Percentiles rank a stretch among this genome's conserved stretches.
Evolutionary conservation across 176 grass and related monocot genomes (phyloP).

Genomic region (Oryza coarctata): DNA sequence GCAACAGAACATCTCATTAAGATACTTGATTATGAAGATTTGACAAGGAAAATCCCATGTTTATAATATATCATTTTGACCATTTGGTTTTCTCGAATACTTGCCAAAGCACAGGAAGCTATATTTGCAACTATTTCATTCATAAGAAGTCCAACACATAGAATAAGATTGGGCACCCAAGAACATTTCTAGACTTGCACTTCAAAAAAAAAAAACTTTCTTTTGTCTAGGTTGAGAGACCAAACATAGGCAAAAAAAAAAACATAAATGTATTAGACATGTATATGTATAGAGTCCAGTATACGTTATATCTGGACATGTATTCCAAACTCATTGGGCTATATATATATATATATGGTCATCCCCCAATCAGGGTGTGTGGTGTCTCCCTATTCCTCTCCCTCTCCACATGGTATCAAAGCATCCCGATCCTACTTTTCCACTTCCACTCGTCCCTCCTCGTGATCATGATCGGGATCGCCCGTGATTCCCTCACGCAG

Average conservation of each 20-base stretch:
- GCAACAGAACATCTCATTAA: conserved; percentile 26
- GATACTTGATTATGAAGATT: not conserved
- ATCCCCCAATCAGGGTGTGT: too few relatives aligned
- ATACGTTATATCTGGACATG: too few relatives aligned
- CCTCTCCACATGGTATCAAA: too few relatives aligned
- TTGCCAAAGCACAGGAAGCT: not conserved
- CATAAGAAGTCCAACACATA: not conserved
- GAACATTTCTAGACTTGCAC: not conserved
- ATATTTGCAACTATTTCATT: conserved; percentile 5
- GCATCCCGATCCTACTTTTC: too few relatives aligned
- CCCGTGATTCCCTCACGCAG: too few relatives aligned
- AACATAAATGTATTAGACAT: not conserved
- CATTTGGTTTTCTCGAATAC: conserved; percentile 17
- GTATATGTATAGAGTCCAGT: too few relatives aligned
- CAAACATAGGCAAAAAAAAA: conserved; percentile 27
- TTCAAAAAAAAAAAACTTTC: not conserved
- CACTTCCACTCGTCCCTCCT: too few relatives aligned
- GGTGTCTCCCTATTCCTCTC: too few relatives aligned
- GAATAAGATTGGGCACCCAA: not conserved
- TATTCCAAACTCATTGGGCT: too few relatives aligned
- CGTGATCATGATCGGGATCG: too few relatives aligned
- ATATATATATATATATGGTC: too few relatives aligned
- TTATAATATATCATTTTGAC: not conserved
- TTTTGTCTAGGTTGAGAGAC: not conserved
- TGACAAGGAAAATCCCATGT: not conserved